Evolutionary conservation across 306 rosid genomes (phyloP), one percentile per base, ranked within the genome.

Genomic region (Pyrus pyrifolia): DNA sequence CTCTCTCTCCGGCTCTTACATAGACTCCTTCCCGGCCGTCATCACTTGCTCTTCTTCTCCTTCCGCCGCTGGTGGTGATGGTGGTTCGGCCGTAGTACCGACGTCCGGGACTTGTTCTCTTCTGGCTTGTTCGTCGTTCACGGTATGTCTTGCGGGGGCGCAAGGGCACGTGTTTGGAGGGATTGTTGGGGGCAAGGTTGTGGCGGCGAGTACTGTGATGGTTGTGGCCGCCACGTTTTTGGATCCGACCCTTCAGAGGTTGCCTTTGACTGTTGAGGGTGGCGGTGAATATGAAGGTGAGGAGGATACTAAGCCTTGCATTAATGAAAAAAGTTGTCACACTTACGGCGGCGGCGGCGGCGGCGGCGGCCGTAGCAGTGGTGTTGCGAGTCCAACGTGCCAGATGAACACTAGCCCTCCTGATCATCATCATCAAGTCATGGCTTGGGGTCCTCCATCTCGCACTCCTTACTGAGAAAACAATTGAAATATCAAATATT

Each of bases 91-190:
- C 35, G 4, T 2, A 11, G 21, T 29, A 1, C 10, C 40, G n/a
- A 15, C 22, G 8, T 21, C 68, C 10, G 44, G 21, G 42, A 4
- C 33, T 15, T 61, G 19, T 61, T 61, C 66, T 25, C 30, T 15
- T 10, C 42, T 30, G 68, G 22, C 30, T 63, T 29, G 68, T 12
- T 10, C 77, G 2, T 83, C 82, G 0, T 92, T 92, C 38, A 83
- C 80, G 1, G 65, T 87, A 6, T 78, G 77, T 23, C 81, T 93
- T 3, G 76, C 84, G 0, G 87, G 88, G 0, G n/a, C 63, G 0
- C 84, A 80, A 18, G 89, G 88, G 7, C 81, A 88, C n/a, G 72
- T 88, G 12, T 86, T 81, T 21, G 97, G 96, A 7, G 93, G 96
- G 6, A 68, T 83, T 1, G 76, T 93, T 2, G 92, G 86, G 1